Conservation (phyloP, 2,329 filamentous ascomycete species). For the Xylogone sp. region DNA sequence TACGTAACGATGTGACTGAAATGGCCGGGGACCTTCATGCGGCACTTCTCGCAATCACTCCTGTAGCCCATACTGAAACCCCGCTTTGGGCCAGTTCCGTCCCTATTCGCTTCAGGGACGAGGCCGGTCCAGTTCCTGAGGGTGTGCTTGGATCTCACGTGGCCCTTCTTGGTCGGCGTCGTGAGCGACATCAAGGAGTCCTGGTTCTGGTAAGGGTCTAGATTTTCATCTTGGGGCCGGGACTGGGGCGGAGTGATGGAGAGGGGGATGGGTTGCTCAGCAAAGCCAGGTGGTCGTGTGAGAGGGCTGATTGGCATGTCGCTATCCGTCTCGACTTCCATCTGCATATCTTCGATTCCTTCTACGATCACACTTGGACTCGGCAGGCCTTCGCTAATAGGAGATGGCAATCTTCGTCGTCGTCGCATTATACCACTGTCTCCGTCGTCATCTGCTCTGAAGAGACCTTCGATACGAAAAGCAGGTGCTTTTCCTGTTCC, state of each 20-base stretch:
- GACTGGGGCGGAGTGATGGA: not conserved
- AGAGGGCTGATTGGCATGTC: not conserved
- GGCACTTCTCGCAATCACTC: conserved; percentile 75
- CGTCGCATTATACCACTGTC: conserved; percentile 19
- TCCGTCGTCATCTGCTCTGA: conserved; percentile 22
- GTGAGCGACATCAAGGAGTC: not conserved
- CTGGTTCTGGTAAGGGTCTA: conserved; percentile 2
- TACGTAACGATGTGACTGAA: conserved; percentile 73
- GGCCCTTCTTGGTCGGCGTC: conserved; percentile 28
- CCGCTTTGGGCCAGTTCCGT: conserved; percentile 53
- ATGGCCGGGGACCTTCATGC: conserved; percentile 69
- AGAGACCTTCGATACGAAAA: conserved; percentile 11
- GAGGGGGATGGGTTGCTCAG: not conserved
- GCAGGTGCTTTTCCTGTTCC: conserved; percentile 14
- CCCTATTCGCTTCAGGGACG: conserved; percentile 13
- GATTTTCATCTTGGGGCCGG: not conserved
- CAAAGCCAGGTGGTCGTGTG: not conserved
- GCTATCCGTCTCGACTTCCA: conserved; percentile 24
- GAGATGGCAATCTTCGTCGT: conserved; percentile 26
- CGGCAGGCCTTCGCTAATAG: conserved; percentile 29
- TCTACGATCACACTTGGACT: conserved; percentile 26
- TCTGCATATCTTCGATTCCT: conserved; percentile 26
- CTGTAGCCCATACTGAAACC: conserved; percentile 76
- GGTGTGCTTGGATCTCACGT: conserved; percentile 27
- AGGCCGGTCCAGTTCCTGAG: conserved; percentile 25